phyloP scores from a whole-genome alignment of 352 stramenopile genomes.

The Phytophthora tubulina region DNA sequence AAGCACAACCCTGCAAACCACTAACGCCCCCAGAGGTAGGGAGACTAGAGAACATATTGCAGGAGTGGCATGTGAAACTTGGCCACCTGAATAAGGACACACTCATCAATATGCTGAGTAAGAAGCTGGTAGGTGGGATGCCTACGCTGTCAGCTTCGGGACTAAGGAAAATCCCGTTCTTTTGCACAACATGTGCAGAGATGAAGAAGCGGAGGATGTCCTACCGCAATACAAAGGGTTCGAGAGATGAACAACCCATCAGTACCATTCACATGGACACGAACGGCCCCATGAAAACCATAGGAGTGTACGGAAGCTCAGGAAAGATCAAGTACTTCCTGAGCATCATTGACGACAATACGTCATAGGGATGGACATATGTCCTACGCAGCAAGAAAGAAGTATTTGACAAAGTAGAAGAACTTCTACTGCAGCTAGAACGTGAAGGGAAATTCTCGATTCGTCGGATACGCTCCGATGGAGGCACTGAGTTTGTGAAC shows the following conservation, averaged over 20 bases:
- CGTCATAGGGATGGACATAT: slow-evolving; percentile 23
- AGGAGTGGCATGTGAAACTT: slow-evolving; percentile 4
- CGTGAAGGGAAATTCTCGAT: slow-evolving; percentile 15
- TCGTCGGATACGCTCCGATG: not conserved
- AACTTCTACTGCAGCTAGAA: slow-evolving; percentile 4
- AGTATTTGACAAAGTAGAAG: slow-evolving; percentile 11
- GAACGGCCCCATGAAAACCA: slow-evolving; percentile 21
- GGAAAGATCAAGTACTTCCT: slow-evolving; percentile 24
- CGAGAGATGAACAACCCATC: slow-evolving; percentile 15
- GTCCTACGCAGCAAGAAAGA: slow-evolving; percentile 10
- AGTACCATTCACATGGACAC: slow-evolving; percentile 29
- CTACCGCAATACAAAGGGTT: slow-evolving; percentile 21
- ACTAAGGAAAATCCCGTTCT: slow-evolving; percentile 7
- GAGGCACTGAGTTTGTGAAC: slow-evolving; percentile 27
- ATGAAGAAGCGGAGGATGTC: slow-evolving; percentile 27
- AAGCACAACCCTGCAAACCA: slow-evolving; percentile 12
- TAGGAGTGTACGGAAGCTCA: slow-evolving; percentile 8
- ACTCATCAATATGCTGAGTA: slow-evolving; percentile 12
- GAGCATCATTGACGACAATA: slow-evolving; percentile 26
- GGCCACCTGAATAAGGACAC: slow-evolving; percentile 15
- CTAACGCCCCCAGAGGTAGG: not conserved
- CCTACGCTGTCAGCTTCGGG: not conserved
- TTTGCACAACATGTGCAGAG: slow-evolving; percentile 21
- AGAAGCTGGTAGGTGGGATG: slow-evolving; percentile 1
- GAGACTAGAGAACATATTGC: not conserved